Conservation (phyloP, 2,329 filamentous ascomycete species). For the Phialocephala sp. region DNA sequence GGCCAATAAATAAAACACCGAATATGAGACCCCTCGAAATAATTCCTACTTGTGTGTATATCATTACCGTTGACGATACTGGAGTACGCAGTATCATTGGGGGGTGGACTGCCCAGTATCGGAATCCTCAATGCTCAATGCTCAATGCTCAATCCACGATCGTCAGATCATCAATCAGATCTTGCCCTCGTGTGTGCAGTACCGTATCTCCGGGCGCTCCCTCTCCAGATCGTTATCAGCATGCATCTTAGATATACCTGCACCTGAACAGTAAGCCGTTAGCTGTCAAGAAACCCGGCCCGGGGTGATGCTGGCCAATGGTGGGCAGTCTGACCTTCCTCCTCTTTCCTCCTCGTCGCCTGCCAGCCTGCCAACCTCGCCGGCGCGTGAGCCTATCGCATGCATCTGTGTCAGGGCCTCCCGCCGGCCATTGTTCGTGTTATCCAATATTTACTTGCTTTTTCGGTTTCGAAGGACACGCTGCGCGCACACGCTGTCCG, state of each 20-base stretch:
- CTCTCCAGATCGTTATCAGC: constrained; percentile 4
- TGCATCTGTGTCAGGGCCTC: too few relatives aligned
- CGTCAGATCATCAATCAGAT: not conserved
- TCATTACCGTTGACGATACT: too few relatives aligned
- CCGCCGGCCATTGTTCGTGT: not conserved
- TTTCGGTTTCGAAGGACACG: constrained; percentile 12
- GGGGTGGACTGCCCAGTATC: too few relatives aligned
- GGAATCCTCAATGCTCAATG: not conserved
- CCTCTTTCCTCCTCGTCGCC: not conserved
- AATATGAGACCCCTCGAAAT: too few relatives aligned
- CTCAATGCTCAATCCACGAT: not conserved
- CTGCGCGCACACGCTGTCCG: not conserved
- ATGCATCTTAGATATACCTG: constrained; percentile 5
- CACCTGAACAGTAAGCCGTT: constrained; percentile 2
- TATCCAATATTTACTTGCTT: not conserved
- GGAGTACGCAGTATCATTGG: too few relatives aligned
- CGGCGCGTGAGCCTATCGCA: not conserved
- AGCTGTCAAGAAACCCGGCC: not conserved
- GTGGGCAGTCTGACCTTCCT: not conserved
- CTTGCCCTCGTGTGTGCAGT: not conserved
- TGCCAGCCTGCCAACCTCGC: not conserved
- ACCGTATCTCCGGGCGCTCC: not conserved
- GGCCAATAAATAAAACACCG: too few relatives aligned
- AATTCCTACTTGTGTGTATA: too few relatives aligned
- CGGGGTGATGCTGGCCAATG: not conserved